A percentile compares a stretch with the other conserved stretches of the same genome.
Conservation (phyloP, 306 rosid genomes). For the Rosa multiflora region DNA sequence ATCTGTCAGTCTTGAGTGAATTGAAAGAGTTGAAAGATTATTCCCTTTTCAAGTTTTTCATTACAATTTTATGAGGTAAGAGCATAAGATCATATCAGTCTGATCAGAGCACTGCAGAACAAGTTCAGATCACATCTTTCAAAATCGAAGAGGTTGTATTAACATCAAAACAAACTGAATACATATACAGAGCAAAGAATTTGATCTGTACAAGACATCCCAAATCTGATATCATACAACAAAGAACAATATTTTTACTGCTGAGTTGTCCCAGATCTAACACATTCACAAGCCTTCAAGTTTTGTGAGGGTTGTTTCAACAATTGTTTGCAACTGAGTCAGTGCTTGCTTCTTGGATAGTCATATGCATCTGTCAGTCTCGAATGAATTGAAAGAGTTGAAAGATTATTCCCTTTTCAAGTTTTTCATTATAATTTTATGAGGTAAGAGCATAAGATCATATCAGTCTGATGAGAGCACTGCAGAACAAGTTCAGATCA, state of each 20-base stretch:
- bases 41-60: neutral
- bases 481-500: neutral
- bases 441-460: neutral
- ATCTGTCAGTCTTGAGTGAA: constrained; percentile 4
- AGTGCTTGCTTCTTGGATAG: constrained; percentile 11
- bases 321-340: neutral
- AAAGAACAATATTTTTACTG: neutral
- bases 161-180: neutral
- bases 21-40: constrained; percentile 6
- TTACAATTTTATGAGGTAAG: neutral
- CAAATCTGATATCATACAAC: neutral
- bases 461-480: neutral
- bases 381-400: neutral
- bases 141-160: neutral
- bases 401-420: constrained; percentile 3
- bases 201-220: neutral
- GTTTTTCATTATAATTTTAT: neutral
- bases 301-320: neutral
- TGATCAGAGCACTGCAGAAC: neutral
- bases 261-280: neutral
- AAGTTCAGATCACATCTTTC: constrained; percentile 6
- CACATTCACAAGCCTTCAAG: too few species aligned
- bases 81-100: neutral
- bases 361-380: constrained; percentile 9
- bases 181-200: neutral